Conservation (phyloP, 108 stramenopile species). For the Fragilaria radians region DNA sequence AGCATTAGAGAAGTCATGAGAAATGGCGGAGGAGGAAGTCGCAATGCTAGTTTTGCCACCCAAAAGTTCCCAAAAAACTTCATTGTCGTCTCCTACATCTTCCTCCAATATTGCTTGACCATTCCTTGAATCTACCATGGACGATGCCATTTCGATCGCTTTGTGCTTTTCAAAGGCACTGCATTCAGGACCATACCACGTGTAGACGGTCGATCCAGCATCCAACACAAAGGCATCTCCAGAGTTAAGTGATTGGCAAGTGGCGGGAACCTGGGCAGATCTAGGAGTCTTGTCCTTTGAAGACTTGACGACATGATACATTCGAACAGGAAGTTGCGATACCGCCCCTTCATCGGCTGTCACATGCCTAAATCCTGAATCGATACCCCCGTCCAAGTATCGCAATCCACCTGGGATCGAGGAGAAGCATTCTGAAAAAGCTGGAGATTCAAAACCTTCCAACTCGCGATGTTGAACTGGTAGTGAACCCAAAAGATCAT, state of each 20-base stretch:
- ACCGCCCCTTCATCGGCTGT: slow-evolving; percentile 38
- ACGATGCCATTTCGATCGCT: slow-evolving; percentile 41
- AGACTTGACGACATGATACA: slow-evolving; percentile 45
- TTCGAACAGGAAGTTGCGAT: slow-evolving; percentile 28
- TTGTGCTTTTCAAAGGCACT: slow-evolving; percentile 69
- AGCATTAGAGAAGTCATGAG: no score
- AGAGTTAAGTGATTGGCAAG: slow-evolving; percentile 40
- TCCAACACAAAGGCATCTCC: slow-evolving; percentile 80
- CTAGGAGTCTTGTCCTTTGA: slow-evolving; percentile 33
- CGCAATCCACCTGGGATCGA: slow-evolving; percentile 27
- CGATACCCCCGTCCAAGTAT: slow-evolving; percentile 70
- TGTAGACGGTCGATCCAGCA: slow-evolving; percentile 58
- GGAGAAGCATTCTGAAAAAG: slow-evolving; percentile 38
- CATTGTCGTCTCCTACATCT: slow-evolving; percentile 33
- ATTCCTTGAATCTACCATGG: slow-evolving; percentile 34
- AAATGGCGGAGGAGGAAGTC: no score
- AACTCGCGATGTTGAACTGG: slow-evolving; percentile 76
- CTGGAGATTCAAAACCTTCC: slow-evolving; percentile 56
- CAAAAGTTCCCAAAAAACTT: slow-evolving; percentile 56
- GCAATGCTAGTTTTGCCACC: slow-evolving; percentile 64
- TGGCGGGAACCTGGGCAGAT: slow-evolving; percentile 33
- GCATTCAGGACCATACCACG: slow-evolving; percentile 50
- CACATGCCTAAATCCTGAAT: slow-evolving; percentile 62
- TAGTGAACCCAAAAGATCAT: slow-evolving; percentile 55
- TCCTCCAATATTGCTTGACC: slow-evolving; percentile 35